Evolutionary conservation across 257 asterid genomes (phyloP).

Genomic region (Avicennia marina): DNA sequence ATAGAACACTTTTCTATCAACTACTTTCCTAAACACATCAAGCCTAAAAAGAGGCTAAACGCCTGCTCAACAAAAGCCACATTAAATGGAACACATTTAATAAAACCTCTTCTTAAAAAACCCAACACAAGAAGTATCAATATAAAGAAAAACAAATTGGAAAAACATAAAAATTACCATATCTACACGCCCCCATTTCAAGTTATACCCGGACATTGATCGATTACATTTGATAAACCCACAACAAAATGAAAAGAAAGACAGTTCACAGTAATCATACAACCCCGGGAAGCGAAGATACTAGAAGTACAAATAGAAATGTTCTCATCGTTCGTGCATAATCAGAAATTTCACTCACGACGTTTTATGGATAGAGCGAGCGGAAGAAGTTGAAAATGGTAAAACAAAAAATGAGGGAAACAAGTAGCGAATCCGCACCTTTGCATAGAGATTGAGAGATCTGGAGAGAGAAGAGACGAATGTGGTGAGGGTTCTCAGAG

Average conservation of each 20-base stretch:
- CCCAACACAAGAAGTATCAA: too few species aligned
- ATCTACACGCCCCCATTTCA: too few species aligned
- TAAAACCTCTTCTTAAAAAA: neutral
- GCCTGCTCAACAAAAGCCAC: neutral
- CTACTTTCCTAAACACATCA: neutral
- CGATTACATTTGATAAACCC: too few species aligned
- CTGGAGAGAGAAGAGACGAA: constrained; percentile 5
- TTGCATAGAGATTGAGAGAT: neutral
- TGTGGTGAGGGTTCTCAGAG: too few species aligned
- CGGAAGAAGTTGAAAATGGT: neutral
- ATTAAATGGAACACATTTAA: neutral
- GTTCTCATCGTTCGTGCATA: neutral
- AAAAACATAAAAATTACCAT: too few species aligned
- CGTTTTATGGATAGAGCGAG: constrained; percentile 1
- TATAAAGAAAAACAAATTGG: too few species aligned
- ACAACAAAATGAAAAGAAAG: too few species aligned
- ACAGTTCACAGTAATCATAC: too few species aligned
- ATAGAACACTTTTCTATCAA: neutral
- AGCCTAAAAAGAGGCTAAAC: constrained; percentile 4
- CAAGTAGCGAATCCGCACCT: constrained; percentile 18
- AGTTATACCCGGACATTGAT: too few species aligned
- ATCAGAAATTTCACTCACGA: constrained; percentile 11
- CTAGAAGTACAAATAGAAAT: neutral
- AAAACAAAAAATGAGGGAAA: neutral
- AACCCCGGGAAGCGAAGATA: too few species aligned